Conservation (phyloP, 768 basidiomycete species). For the Fomitopsis pulvina region DNA sequence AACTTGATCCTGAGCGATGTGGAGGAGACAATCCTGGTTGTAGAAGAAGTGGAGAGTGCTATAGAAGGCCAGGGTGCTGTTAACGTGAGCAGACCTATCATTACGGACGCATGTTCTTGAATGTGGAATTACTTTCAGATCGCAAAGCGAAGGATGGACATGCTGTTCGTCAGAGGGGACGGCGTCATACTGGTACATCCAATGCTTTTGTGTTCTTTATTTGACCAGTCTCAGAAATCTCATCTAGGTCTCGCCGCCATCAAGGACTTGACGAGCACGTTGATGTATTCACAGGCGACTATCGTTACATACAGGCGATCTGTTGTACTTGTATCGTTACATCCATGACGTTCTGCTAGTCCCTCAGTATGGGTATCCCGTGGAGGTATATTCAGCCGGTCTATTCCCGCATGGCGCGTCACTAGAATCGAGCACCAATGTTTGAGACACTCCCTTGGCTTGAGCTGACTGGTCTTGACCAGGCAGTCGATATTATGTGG, state of each 20-base stretch:
- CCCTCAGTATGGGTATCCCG: not conserved
- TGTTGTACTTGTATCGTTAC: not conserved
- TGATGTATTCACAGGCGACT: constrained; percentile 26
- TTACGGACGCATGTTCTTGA: not conserved
- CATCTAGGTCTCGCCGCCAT: constrained; percentile 71
- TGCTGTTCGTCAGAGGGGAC: constrained; percentile 97
- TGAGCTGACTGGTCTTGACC: not conserved
- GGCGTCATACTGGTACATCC: constrained; percentile 86
- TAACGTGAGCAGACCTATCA: constrained; percentile 38
- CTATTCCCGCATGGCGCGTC: too few species aligned
- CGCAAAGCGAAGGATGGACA: constrained; percentile 91
- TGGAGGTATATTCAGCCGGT: too few species aligned
- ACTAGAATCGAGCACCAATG: too few species aligned
- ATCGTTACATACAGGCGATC: not conserved
- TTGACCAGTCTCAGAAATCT: constrained; percentile 1
- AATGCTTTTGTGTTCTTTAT: not conserved
- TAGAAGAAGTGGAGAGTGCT: constrained; percentile 73
- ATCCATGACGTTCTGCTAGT: not conserved
- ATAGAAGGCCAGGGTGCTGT: constrained; percentile 53
- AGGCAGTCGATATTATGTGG: not conserved
- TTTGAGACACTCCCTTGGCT: too few species aligned
- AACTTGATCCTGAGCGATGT: constrained; percentile 97
- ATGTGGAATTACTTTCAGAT: constrained; percentile 40
- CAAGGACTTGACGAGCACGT: constrained; percentile 31
- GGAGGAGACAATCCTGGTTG: constrained; percentile 94